Evolutionary conservation across 306 rosid genomes (phyloP).

Genomic region (Parietaria judaica): DNA sequence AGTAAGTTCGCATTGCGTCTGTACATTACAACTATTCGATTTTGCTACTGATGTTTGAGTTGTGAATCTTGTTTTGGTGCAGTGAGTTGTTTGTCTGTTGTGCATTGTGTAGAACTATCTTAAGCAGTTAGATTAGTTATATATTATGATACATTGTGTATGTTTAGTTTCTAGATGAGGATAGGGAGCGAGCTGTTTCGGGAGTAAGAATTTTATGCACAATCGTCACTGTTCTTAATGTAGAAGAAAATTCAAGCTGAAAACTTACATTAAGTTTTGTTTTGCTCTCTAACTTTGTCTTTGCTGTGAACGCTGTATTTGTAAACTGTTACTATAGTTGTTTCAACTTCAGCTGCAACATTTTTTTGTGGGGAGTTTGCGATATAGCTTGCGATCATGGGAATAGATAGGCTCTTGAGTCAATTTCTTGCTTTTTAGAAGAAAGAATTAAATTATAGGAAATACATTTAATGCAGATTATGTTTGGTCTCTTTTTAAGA

Average conservation of each 20-base stretch:
- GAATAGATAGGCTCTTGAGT: not conserved
- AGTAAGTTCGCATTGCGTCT: constrained; percentile 16
- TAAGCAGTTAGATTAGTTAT: not conserved
- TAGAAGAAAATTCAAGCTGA: not conserved
- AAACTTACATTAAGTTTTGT: not conserved
- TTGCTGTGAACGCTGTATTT: not conserved
- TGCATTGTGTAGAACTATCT: not conserved
- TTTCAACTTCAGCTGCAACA: not conserved
- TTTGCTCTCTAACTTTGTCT: not conserved
- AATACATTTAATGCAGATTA: not conserved
- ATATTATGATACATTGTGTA: not conserved
- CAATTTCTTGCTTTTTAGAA: not conserved
- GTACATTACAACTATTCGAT: constrained; percentile 1
- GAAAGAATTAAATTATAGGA: not conserved
- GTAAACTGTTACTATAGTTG: not conserved
- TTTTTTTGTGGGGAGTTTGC: too few species aligned
- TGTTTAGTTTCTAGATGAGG: not conserved
- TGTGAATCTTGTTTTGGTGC: not conserved
- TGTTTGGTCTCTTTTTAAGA: constrained; percentile 14
- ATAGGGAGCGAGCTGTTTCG: constrained; percentile 1
- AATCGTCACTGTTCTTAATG: not conserved
- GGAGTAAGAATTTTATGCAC: constrained; percentile 9
- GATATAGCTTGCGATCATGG: not conserved
- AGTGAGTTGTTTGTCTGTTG: not conserved
- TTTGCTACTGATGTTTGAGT: not conserved